These are phyloP conservation scores for Naganishia friedmannii DNA, from an alignment of 768 basidiomycete species.

Conservation along the genomic window DNA sequence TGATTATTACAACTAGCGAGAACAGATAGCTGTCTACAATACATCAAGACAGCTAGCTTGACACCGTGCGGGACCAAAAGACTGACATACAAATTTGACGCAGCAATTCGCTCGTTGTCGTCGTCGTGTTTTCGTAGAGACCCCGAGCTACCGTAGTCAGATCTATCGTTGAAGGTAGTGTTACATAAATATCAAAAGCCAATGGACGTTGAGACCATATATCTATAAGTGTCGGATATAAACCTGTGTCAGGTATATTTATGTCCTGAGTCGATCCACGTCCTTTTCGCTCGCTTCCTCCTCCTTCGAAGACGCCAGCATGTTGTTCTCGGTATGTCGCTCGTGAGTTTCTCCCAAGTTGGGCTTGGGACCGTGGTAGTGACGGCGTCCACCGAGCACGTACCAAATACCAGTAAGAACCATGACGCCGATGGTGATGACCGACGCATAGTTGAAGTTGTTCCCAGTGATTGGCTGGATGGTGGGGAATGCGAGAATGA, in stretches of 20 bases:
- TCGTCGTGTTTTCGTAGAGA: background rate
- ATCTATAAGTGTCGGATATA: conserved; percentile 1
- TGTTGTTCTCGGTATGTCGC: conserved; percentile 28
- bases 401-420: conserved; percentile 36
- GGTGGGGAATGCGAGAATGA: conserved; percentile 59
- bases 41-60: conserved; percentile 3
- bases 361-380: conserved; percentile 37
- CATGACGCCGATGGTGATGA: conserved; percentile 36
- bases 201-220: background rate
- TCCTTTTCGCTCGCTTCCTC: conserved; percentile 19
- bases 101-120: background rate
- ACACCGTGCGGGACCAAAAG: background rate
- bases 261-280: background rate
- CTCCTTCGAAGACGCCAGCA: conserved; percentile 8
- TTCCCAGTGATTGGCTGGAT: conserved; percentile 63
- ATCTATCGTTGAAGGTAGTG: conserved; percentile 24
- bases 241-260: background rate
- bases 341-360: conserved; percentile 31
- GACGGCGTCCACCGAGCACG: conserved; percentile 30
- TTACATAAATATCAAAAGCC: conserved; percentile 4
- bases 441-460: conserved; percentile 41
- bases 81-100: background rate
- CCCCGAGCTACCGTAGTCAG: too few relatives aligned
- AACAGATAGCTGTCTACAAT: conserved; percentile 1
- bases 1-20: conserved; percentile 9